These are phyloP conservation scores for Apiospora malaysiana DNA, from an alignment of 2,329 filamentous ascomycete species.

Conservation along the genomic window DNA sequence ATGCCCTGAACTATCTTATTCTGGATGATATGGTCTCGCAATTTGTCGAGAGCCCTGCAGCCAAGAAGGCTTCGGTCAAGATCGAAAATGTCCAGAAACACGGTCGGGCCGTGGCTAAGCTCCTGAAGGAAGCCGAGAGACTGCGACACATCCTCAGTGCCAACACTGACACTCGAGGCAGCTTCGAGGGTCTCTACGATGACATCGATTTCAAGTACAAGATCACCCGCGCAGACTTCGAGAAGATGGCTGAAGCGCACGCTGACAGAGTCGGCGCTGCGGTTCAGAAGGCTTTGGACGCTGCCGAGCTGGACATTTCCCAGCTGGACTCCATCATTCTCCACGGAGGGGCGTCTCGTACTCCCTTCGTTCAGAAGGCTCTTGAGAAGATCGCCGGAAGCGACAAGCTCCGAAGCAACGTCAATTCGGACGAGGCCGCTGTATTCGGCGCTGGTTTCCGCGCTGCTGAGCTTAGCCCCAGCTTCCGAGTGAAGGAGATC, in stretches of 20 bases:
- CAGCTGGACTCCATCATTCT: slow-evolving; percentile 92
- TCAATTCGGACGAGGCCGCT: slow-evolving; percentile 96
- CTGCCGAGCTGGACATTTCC: slow-evolving; percentile 72
- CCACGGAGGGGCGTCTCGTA: slow-evolving; percentile 87
- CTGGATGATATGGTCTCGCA: slow-evolving; percentile 86
- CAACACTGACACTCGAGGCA: slow-evolving; percentile 80
- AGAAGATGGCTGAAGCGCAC: slow-evolving; percentile 74
- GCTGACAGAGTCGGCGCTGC: slow-evolving; percentile 71
- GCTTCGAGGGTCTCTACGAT: slow-evolving; percentile 89
- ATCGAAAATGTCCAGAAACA: slow-evolving; percentile 71
- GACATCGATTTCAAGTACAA: slow-evolving; percentile 95
- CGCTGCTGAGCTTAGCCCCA: slow-evolving; percentile 88
- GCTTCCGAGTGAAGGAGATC: slow-evolving; percentile 98
- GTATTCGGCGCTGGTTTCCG: slow-evolving; percentile 96
- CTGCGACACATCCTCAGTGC: slow-evolving; percentile 90
- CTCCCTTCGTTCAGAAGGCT: slow-evolving; percentile 90
- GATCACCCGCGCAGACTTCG: slow-evolving; percentile 79
- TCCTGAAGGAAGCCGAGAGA: slow-evolving; percentile 92
- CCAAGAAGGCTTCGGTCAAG: slow-evolving; percentile 68
- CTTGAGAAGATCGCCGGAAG: slow-evolving; percentile 78
- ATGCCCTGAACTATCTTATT: slow-evolving; percentile 86
- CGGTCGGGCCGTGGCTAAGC: slow-evolving; percentile 83
- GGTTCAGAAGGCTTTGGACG: slow-evolving; percentile 75
- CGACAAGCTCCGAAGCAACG: slow-evolving; percentile 87
- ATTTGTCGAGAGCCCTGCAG: slow-evolving; percentile 73